These are phyloP conservation scores for Casuarina equisetifolia DNA, from an alignment of 306 rosid genomes.

Conservation along the genomic window DNA sequence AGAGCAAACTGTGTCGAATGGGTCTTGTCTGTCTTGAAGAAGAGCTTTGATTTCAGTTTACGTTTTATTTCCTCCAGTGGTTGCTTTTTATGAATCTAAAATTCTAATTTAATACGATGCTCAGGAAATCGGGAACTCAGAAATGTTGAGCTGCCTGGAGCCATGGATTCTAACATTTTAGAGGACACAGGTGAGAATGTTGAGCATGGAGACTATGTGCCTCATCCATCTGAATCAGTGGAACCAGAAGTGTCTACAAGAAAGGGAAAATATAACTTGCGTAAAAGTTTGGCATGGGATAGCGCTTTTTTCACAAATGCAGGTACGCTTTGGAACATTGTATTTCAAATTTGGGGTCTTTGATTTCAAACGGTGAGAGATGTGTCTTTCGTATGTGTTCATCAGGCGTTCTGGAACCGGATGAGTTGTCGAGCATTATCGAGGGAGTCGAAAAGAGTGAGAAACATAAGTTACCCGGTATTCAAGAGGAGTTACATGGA, in stretches of 20 bases:
- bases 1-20: background rate
- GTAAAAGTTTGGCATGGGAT: slow-evolving; percentile 97
- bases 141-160: slow-evolving; percentile 35
- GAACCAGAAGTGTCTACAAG: slow-evolving; percentile 45
- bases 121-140: slow-evolving; percentile 48
- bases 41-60: background rate
- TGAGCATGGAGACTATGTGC: slow-evolving; percentile 46
- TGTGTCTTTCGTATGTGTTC: slow-evolving; percentile 20
- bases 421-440: slow-evolving; percentile 78
- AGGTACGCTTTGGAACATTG: slow-evolving; percentile 43
- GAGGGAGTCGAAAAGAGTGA: slow-evolving; percentile 66
- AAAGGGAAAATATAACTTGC: slow-evolving; percentile 75
- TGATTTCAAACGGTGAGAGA: background rate
- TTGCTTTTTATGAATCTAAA: background rate
- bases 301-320: slow-evolving; percentile 91
- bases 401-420: slow-evolving; percentile 83
- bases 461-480: slow-evolving; percentile 46
- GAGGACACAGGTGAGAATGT: slow-evolving; percentile 45
- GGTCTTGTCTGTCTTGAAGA: background rate
- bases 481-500: slow-evolving; percentile 66
- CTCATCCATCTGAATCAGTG: slow-evolving; percentile 43
- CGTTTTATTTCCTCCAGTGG: background rate
- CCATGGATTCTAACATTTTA: slow-evolving; percentile 40
- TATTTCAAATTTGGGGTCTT: slow-evolving; percentile 5
- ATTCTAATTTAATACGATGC: background rate